A percentile compares a stretch with the other conserved stretches of the same genome.
Evolutionary conservation across 345 rosid genomes (phyloP).

Genomic region (Bruguiera gymnorhiza): DNA sequence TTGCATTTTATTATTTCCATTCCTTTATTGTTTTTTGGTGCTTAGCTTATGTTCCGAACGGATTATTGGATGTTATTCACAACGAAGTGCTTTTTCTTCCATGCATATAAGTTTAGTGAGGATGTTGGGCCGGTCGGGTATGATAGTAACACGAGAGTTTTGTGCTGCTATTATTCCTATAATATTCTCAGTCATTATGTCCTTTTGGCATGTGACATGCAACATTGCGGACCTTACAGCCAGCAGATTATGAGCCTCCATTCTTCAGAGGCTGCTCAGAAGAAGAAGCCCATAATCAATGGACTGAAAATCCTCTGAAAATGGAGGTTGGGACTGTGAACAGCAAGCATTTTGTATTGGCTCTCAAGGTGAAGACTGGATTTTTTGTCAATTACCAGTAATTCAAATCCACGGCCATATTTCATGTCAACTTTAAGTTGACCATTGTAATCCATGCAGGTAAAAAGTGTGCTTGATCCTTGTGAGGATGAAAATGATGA

Average conservation of each 20-base stretch:
- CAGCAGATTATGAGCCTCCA: conserved; percentile 91
- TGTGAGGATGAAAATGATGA: conserved; percentile 85
- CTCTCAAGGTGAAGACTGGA: conserved; percentile 59
- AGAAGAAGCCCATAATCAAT: conserved; percentile 72
- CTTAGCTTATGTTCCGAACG: not conserved
- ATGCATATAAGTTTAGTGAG: not conserved
- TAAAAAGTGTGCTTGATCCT: conserved; percentile 97
- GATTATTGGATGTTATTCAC: not conserved
- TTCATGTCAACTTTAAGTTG: not conserved
- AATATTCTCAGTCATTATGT: not conserved
- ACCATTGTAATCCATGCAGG: conserved; percentile 42
- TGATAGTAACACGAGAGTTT: not conserved
- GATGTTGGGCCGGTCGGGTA: not conserved
- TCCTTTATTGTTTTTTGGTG: not conserved
- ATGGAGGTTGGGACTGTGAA: conserved; percentile 98
- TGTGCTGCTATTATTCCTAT: not conserved
- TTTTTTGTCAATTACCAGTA: conserved; percentile 5
- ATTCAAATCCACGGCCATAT: conserved; percentile 5
- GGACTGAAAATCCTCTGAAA: conserved; percentile 85
- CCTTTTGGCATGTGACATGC: not conserved
- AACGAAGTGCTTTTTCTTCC: not conserved
- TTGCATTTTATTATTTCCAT: not conserved
- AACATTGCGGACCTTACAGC: conserved; percentile 44
- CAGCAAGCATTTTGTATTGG: conserved; percentile 87
- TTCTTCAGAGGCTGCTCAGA: conserved; percentile 83